Evolutionary conservation across 345 rosid genomes (phyloP), one percentile per base, ranked within the genome.

Genomic region (Conringia planisiliqua): DNA sequence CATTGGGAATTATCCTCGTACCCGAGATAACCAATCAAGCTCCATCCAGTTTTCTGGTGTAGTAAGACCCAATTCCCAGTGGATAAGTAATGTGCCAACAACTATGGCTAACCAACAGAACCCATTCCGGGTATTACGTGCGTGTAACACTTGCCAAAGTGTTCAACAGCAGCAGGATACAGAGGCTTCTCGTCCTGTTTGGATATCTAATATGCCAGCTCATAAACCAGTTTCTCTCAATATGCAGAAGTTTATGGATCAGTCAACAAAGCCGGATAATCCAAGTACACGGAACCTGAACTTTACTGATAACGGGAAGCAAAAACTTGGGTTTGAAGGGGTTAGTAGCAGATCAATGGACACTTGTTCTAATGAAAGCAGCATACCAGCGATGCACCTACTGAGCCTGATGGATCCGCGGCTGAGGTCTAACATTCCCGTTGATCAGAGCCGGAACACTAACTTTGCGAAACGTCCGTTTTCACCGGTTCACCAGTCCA

Each of bases 381-480:
- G 87, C 73, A 90, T 90, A 72, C 87, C 98, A 20, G 98, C 97
- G 9, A 86, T 93, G 92, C 95, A 90, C 83, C 80, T 92, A 71
- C 95, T 92, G 27, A 90, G 97, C 81, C 97, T 93, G 50, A 87
- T 93, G 97, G 90, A 90, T 83, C 93, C 91, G 22, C 83, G 90
- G 74, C 43, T 81, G 43, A 78, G 55, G 30, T 85, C 97, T 30
- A 84, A 83, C 75, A 72, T 74, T 43, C 86, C 83, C 29, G 43
- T 72, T 59, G 79, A 80, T 74, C 65, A 80, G 63, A 81, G 80
- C 72, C 79, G 38, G 62, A 77, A 77, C 62, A 68, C 81, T 14
- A 79, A 82, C 72, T 73, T 84, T 60, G 62, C 73, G 11, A 83
- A 82, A 56, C 74, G 80, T 65, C 77, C 89, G 39, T 65, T 65